Evolutionary conservation across 225 moss, liverwort and hornwort genomes (phyloP).

Genomic region (Pleurozium schreberi): DNA sequence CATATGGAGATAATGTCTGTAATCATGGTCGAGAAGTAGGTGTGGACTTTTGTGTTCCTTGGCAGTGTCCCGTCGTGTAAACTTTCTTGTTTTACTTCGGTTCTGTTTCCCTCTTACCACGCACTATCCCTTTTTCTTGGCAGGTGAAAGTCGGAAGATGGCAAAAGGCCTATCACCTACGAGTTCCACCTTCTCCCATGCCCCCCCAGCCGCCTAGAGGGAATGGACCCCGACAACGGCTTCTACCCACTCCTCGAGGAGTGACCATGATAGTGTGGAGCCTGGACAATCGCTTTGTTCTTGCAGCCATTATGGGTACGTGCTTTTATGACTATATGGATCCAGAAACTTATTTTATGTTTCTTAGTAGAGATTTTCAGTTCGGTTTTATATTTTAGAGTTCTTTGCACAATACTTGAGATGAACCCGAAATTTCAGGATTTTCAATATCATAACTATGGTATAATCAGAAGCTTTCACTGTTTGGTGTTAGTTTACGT

Average conservation of each 20-base stretch:
- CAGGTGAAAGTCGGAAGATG: constrained; percentile 92
- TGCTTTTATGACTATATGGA: background rate
- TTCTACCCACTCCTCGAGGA: constrained; percentile 80
- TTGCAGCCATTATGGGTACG: constrained; percentile 97
- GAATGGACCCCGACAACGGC: constrained; percentile 71
- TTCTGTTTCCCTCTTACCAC: background rate
- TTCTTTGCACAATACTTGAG: background rate
- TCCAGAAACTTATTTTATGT: background rate
- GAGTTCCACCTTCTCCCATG: constrained; percentile 86
- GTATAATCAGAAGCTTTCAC: background rate
- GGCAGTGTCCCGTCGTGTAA: background rate
- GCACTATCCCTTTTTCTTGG: background rate
- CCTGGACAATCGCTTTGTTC: constrained; percentile 95
- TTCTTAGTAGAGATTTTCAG: background rate
- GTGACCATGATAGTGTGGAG: constrained; percentile 99
- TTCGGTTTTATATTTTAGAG: background rate
- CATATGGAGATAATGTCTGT: background rate
- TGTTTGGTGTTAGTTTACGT: background rate
- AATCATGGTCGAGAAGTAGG: background rate
- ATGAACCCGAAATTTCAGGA: background rate
- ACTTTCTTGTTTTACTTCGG: background rate
- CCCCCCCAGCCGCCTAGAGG: constrained; percentile 79
- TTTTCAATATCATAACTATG: background rate
- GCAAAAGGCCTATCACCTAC: constrained; percentile 90
- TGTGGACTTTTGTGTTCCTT: background rate